Evolutionary conservation across 192 early-diverging fungal genomes (phyloP), one percentile per base, ranked within the genome.

Genomic region (Podila verticillata): DNA sequence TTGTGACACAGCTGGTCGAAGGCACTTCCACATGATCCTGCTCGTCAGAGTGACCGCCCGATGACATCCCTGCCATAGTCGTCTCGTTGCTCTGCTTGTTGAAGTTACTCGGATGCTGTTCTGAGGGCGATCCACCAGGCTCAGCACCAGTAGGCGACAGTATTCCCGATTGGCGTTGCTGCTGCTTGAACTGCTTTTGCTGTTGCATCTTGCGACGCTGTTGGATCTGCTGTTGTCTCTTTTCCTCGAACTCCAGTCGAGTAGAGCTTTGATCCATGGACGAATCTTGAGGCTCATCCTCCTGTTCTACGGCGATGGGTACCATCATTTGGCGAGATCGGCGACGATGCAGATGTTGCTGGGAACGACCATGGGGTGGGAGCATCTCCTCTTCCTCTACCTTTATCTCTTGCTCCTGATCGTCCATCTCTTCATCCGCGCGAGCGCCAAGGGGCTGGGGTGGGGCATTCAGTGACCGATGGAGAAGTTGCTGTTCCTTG

Each of bases 21-120:
- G 77, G 77, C 3, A 80, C 77, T 56, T 80, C 77, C 7, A 80
- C 69, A 35, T 80, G 69, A 28, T 80, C 77, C n/a, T 80, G 77
- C 26, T 72, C 77, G 51, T 80, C 77, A 17, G 70, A 80, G 24
- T 72, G 59, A 0, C 77, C 69, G 19, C 77, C 77, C 17, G 77
- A 80, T 15, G 68, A 66, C 61, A 80, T 68, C 8, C 74, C 74
- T 28, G 68, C 77, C 77, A 80, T 80, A 2, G 77, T 80, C 3
- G 77, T 80, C 47, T 80, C 77, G 29, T 80, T 70, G 62, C 69
- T 80, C 60, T 72, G 65, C 69, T 80, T 78, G 20, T 13, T 70
- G 26, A 39, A 44, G 49, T 66, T 61, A 5, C 48, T 67, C 5
- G 44, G 77, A 35, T 48, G 51, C 12, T 47, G 44, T 19, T 29